Base-by-base conservation (phyloP, 257 asterid genomes). In the Misopates orontium region DNA sequence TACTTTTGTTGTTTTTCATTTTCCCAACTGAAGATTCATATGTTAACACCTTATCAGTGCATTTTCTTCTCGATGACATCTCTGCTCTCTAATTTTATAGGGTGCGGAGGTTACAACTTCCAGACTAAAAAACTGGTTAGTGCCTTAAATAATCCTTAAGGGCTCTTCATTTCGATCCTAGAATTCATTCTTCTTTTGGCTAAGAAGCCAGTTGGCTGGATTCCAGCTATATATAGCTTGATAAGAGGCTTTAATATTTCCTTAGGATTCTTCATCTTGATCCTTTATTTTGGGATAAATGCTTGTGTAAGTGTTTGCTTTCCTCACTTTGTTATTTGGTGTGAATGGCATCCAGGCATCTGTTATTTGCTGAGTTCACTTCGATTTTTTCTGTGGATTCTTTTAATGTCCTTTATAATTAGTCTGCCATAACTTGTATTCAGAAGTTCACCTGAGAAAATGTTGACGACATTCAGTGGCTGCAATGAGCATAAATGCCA, bases 41-140 rank as follows among this genome's bases (percentile, higher is more conserved):
- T 18, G 14, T 32, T 17, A 47, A 60, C 48, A 65, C 39, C 36
- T 63, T 14, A 9, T 55, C 42, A 24, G 17, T 47, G 31, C 39
- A 24, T 42, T 60, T 61, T 36, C 20, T 61, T 74, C 78, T 42
- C 20, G 19, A 22, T 61, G 40, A 20, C 5, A 4, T 24, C 41
- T 56, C 42, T 18, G 8, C 25, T 45, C 25, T 28, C 36, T 28
- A 36, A 40, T 48, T 78, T 16, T 77, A 59, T 85, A 94, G 99
- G 99, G 99, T 66, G 87, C 96, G 69, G 99, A 90, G 74, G 99
- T 94, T 65, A 83, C 98, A 24, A 73, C 95, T 54, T 84, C 99
- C 44, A 90, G 95, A 78, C 89, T 94, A 14, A 94, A 94, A 75
- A 94, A 94, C 78, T 94, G 99, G 99, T 94, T 76, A 70, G 80